A percentile compares a stretch with the other conserved stretches of the same genome.
Conservation (phyloP, 306 rosid species). For the Elaeagnus macrophylla region DNA sequence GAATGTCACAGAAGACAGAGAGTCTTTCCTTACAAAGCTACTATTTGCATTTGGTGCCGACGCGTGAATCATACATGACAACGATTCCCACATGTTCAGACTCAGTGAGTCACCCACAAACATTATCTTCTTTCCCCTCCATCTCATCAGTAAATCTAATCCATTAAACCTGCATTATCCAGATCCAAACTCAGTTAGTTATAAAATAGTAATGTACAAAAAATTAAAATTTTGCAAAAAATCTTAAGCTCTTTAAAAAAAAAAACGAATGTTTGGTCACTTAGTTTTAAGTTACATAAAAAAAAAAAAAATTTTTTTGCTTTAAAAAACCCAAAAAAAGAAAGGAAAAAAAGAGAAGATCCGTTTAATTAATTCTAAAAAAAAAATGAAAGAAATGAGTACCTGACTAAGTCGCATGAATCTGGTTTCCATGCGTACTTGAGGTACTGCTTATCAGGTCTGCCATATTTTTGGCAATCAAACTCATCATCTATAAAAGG, state of each 20-base stretch:
- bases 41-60: conserved; percentile 63
- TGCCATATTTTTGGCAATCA: conserved; percentile 51
- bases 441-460: conserved; percentile 56
- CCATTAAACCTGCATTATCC: conserved; percentile 56
- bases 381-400: too few relatives aligned
- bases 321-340: too few relatives aligned
- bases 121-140: conserved; percentile 92
- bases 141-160: conserved; percentile 41
- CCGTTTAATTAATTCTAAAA: too few relatives aligned
- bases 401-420: conserved; percentile 60
- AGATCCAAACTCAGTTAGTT: too few relatives aligned
- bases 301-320: too few relatives aligned
- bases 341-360: too few relatives aligned
- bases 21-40: conserved; percentile 31
- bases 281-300: too few relatives aligned
- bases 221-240: too few relatives aligned
- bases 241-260: too few relatives aligned
- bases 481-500: conserved; percentile 50
- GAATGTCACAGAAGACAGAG: conserved; percentile 45
- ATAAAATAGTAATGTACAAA: too few relatives aligned
- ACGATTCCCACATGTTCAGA: conserved; percentile 92
- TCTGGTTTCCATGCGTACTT: conserved; percentile 68
- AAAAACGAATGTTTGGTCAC: too few relatives aligned
- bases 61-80: conserved; percentile 79
- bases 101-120: conserved; percentile 99